Percentiles rank a stretch among this genome's conserved stretches.
Evolutionary conservation across 2,329 filamentous ascomycete genomes (phyloP).

Genomic region (Aspergillus aculeatus): DNA sequence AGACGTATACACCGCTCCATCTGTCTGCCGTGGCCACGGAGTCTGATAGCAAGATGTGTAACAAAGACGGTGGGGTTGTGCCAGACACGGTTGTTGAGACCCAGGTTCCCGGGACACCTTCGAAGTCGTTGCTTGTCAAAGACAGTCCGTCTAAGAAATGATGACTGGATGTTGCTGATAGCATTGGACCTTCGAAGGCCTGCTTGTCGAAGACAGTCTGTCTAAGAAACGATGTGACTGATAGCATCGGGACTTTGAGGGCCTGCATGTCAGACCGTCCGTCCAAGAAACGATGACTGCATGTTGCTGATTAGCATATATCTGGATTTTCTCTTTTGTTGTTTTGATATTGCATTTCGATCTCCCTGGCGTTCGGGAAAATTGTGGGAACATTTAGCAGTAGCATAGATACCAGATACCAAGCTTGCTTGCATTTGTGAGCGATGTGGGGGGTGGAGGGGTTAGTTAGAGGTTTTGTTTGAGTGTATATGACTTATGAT

Average conservation of each 20-base stretch:
- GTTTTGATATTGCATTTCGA: slow-evolving; percentile 7
- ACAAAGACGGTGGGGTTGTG: neutral
- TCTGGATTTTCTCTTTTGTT: no score
- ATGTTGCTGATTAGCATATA: neutral
- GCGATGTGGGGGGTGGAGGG: neutral
- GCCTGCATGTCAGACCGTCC: neutral
- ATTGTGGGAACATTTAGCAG: neutral
- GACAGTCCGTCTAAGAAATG: neutral
- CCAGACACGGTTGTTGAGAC: slow-evolving; percentile 16
- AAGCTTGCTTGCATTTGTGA: slow-evolving; percentile 11
- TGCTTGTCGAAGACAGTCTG: neutral
- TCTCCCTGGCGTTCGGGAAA: slow-evolving; percentile 3
- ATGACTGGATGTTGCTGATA: no score
- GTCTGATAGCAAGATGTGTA: neutral
- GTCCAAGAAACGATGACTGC: neutral
- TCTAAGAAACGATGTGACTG: neutral
- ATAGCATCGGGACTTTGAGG: neutral
- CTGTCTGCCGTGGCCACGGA: neutral
- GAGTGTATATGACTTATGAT: no score
- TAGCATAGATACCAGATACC: slow-evolving; percentile 19
- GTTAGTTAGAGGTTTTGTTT: neutral
- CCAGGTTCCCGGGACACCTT: slow-evolving; percentile 29
- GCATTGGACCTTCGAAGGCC: slow-evolving; percentile 12
- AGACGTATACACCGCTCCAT: neutral
- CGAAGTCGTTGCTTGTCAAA: slow-evolving; percentile 7